These are phyloP conservation scores for Trametes sp. DNA, from an alignment of 1,284 basidiomycete species.

Conservation along the genomic window DNA sequence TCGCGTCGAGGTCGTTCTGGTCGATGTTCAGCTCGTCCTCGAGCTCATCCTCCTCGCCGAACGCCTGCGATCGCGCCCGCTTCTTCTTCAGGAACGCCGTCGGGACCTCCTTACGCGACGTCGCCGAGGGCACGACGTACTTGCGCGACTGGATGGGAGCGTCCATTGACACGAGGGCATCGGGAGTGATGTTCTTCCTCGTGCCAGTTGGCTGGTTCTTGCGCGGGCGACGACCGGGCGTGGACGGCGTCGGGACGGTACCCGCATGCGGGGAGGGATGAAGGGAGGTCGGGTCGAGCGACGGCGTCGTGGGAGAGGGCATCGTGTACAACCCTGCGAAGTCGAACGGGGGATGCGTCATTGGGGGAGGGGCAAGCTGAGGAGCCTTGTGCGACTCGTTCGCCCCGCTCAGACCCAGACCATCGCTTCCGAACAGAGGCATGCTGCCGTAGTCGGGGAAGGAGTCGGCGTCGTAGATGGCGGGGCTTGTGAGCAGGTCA, in stretches of 20 bases:
- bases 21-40: slow-evolving; percentile 53
- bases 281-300: slow-evolving; percentile 52
- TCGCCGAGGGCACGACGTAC: slow-evolving; percentile 55
- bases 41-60: slow-evolving; percentile 60
- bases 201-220: slow-evolving; percentile 50
- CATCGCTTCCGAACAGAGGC: slow-evolving; percentile 37
- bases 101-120: slow-evolving; percentile 59
- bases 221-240: slow-evolving; percentile 51
- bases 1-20: slow-evolving; percentile 64
- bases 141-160: slow-evolving; percentile 57
- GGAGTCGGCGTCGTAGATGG: slow-evolving; percentile 47
- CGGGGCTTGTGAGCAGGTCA: slow-evolving; percentile 47
- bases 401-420: slow-evolving; percentile 26
- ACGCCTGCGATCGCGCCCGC: slow-evolving; percentile 58
- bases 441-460: slow-evolving; percentile 45
- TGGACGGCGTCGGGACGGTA: slow-evolving; percentile 33
- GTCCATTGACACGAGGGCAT: slow-evolving; percentile 51
- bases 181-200: slow-evolving; percentile 53
- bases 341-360: slow-evolving; percentile 35
- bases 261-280: slow-evolving; percentile 43
- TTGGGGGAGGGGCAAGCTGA: slow-evolving; percentile 16
- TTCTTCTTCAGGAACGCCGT: slow-evolving; percentile 59
- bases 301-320: slow-evolving; percentile 52
- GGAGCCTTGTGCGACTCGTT: slow-evolving; percentile 30
- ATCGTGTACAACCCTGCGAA: slow-evolving; percentile 52